phyloP scores from a whole-genome alignment of 1,284 basidiomycete genomes.

The Laetiporus sulphureus region DNA sequence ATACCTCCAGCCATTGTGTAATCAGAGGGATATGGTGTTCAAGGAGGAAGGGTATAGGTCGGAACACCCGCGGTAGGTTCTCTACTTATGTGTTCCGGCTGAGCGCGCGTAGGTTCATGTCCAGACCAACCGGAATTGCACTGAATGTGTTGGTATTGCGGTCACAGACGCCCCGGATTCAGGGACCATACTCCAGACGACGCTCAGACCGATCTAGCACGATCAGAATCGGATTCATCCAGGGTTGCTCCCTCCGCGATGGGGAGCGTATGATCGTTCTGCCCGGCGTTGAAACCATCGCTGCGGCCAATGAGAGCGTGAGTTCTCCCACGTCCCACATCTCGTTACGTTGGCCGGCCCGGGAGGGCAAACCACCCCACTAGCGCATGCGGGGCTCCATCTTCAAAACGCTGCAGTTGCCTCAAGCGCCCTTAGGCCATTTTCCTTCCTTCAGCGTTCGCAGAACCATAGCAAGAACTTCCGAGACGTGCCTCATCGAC shows the following conservation, averaged over 20 bases:
- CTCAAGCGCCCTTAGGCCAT: too few relatives aligned
- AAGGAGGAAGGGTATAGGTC: not conserved
- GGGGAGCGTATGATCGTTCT: constrained; percentile 2
- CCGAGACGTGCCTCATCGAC: too few relatives aligned
- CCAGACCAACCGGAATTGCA: too few relatives aligned
- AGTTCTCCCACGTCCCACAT: constrained; percentile 1
- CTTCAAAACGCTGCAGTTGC: too few relatives aligned
- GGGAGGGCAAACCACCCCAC: not conserved
- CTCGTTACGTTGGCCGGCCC: not conserved
- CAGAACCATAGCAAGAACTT: too few relatives aligned
- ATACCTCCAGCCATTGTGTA: constrained; percentile 39
- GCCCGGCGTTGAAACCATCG: not conserved
- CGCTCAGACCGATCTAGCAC: not conserved
- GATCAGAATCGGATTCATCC: too few relatives aligned
- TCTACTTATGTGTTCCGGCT: constrained; percentile 1
- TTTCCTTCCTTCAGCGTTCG: too few relatives aligned
- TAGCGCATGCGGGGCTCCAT: too few relatives aligned
- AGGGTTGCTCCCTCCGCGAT: not conserved
- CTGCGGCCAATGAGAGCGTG: not conserved
- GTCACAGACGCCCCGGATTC: too few relatives aligned
- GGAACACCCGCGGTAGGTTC: not conserved
- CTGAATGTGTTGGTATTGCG: too few relatives aligned
- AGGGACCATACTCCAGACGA: not conserved
- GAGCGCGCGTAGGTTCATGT: too few relatives aligned
- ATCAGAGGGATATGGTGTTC: constrained; percentile 1